A percentile compares a stretch with the other conserved stretches of the same genome.
phyloP scores from a whole-genome alignment of 352 stramenopile genomes.

The Globisporangium cederbergense region DNA sequence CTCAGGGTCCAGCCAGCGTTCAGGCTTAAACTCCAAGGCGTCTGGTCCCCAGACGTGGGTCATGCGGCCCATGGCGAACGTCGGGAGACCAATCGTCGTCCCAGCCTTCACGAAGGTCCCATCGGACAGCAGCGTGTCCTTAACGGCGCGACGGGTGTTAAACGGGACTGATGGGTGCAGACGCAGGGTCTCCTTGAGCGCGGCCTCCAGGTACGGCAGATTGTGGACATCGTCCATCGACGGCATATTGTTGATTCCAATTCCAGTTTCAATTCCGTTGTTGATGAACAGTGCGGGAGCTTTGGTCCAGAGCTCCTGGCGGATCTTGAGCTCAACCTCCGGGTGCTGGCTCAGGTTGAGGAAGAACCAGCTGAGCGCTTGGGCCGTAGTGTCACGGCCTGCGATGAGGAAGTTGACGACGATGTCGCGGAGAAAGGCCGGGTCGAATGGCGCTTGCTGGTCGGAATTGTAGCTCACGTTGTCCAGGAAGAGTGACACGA shows the following conservation, averaged over 20 bases:
- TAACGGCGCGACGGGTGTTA: background rate
- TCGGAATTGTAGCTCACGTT: background rate
- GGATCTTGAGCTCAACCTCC: conserved; percentile 40
- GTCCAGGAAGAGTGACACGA: conserved; percentile 31
- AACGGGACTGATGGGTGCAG: background rate
- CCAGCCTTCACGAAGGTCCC: background rate
- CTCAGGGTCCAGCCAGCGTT: conserved; percentile 34
- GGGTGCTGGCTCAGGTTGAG: conserved; percentile 49
- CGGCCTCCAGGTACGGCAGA: conserved; percentile 43
- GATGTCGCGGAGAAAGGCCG: conserved; percentile 60
- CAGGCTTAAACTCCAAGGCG: conserved; percentile 35
- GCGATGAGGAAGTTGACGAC: conserved; percentile 80
- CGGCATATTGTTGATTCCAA: background rate
- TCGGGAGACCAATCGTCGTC: background rate
- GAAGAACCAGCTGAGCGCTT: conserved; percentile 73
- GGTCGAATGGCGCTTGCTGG: conserved; percentile 18
- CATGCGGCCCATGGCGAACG: conserved; percentile 6
- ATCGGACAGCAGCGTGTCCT: conserved; percentile 6
- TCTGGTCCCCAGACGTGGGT: conserved; percentile 42
- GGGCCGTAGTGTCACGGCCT: conserved; percentile 75
- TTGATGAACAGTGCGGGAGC: conserved; percentile 20
- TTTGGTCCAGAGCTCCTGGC: conserved; percentile 36
- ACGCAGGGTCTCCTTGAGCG: conserved; percentile 5
- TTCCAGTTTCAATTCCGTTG: background rate
- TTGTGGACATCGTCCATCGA: conserved; percentile 27